A percentile compares a stretch with the other conserved stretches of the same genome.
Conservation (phyloP, 345 rosid genomes). For the Alliaria petiolata region DNA sequence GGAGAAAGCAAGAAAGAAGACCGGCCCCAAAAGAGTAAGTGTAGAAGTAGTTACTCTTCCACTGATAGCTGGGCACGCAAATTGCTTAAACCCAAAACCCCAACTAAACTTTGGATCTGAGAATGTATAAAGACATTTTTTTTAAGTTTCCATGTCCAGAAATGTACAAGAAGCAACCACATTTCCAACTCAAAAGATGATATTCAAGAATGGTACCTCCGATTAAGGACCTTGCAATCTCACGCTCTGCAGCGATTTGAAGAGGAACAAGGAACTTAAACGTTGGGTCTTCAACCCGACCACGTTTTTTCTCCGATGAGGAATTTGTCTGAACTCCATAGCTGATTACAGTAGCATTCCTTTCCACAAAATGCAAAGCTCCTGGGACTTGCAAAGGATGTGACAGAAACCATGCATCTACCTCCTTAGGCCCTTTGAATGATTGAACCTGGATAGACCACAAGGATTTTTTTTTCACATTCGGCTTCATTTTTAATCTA, state of each 20-base stretch:
- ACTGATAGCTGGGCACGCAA: slow-evolving; percentile 58
- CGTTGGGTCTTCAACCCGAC: slow-evolving; percentile 72
- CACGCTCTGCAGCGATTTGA: slow-evolving; percentile 91
- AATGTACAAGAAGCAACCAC: background rate
- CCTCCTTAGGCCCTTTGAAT: slow-evolving; percentile 56
- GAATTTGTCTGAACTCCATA: slow-evolving; percentile 90
- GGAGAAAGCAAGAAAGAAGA: slow-evolving; percentile 84
- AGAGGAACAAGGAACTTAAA: slow-evolving; percentile 83
- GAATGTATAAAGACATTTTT: background rate
- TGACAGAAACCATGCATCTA: slow-evolving; percentile 62
- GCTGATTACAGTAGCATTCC: slow-evolving; percentile 54
- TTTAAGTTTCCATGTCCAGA: background rate
- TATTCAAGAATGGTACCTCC: slow-evolving; percentile 45
- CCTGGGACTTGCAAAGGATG: slow-evolving; percentile 61
- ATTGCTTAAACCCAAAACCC: slow-evolving; percentile 73
- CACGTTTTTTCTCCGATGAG: slow-evolving; percentile 43
- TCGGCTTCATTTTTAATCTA: background rate
- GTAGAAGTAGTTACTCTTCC: slow-evolving; percentile 19
- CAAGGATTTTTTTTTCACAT: background rate
- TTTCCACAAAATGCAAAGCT: slow-evolving; percentile 63
- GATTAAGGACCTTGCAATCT: slow-evolving; percentile 71
- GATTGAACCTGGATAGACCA: slow-evolving; percentile 48
- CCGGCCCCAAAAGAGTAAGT: slow-evolving; percentile 50
- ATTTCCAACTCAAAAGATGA: background rate
- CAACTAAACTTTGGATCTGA: slow-evolving; percentile 69